Conservation (phyloP, 768 basidiomycete genomes). For the Myochromella boudieri region DNA sequence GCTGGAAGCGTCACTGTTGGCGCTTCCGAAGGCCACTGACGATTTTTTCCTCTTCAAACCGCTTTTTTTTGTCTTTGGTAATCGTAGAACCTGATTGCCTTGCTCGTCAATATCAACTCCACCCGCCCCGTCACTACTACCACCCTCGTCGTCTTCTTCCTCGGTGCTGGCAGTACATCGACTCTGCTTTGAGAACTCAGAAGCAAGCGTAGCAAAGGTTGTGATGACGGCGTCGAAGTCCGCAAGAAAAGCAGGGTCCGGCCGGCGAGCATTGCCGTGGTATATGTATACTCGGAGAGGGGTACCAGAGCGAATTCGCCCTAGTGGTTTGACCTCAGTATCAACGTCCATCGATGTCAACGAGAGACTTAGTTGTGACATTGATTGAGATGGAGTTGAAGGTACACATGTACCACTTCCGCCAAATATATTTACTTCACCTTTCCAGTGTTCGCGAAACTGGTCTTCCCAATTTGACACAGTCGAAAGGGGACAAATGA, state of each 20-base stretch:
- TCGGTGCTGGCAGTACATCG: slow-evolving; percentile 67
- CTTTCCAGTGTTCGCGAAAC: slow-evolving; percentile 95
- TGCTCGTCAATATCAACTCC: slow-evolving; percentile 66
- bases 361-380: slow-evolving; percentile 36
- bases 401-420: slow-evolving; percentile 49
- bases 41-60: slow-evolving; percentile 67
- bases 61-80: slow-evolving; percentile 66
- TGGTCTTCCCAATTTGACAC: slow-evolving; percentile 99
- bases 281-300: slow-evolving; percentile 90
- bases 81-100: slow-evolving; percentile 59
- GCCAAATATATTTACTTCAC: slow-evolving; percentile 80
- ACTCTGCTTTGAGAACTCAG: slow-evolving; percentile 90
- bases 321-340: slow-evolving; percentile 28
- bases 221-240: slow-evolving; percentile 98
- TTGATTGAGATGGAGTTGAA: slow-evolving; percentile 33
- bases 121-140: slow-evolving; percentile 62
- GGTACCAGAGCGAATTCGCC: slow-evolving; percentile 44
- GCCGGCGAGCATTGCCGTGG: slow-evolving; percentile 86
- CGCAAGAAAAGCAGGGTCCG: slow-evolving; percentile 84
- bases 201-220: slow-evolving; percentile 93
- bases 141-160: slow-evolving; percentile 71
- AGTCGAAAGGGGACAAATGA: slow-evolving; percentile 94
- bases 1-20: slow-evolving; percentile 54
- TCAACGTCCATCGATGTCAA: slow-evolving; percentile 29
- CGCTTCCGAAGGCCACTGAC: slow-evolving; percentile 29